A percentile compares a stretch with the other conserved stretches of the same genome.
Evolutionary conservation across 2,329 filamentous ascomycete species (phyloP).

Genomic region (Furcasterigmium sp.): DNA sequence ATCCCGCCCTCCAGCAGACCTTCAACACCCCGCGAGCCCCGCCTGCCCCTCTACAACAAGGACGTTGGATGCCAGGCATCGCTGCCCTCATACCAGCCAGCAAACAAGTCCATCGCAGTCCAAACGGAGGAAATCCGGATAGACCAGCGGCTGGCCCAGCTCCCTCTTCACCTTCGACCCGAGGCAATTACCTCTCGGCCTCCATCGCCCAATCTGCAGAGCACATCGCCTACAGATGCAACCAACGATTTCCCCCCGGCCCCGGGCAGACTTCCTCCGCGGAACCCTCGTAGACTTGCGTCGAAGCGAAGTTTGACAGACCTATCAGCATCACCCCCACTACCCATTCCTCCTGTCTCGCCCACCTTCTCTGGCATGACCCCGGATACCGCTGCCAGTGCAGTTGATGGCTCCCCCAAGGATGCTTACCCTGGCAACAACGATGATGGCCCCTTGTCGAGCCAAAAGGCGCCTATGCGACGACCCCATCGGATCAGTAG

Average conservation of each 20-base stretch:
- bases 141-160: conserved; percentile 67
- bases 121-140: conserved; percentile 92
- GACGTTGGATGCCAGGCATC: conserved; percentile 78
- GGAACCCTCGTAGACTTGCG: conserved; percentile 53
- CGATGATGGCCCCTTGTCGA: conserved; percentile 68
- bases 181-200: conserved; percentile 65
- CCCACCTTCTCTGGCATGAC: conserved; percentile 9
- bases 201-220: conserved; percentile 41
- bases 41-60: conserved; percentile 76
- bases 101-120: conserved; percentile 49
- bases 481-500: conserved; percentile 74
- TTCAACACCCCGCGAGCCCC: conserved; percentile 67
- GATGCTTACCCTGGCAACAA: conserved; percentile 76
- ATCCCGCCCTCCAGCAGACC: conserved; percentile 83
- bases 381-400: no score
- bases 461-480: conserved; percentile 54
- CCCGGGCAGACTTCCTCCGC: conserved; percentile 49
- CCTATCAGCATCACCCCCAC: conserved; percentile 43
- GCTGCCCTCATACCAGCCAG: conserved; percentile 37
- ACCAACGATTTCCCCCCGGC: conserved; percentile 42
- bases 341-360: conserved; percentile 16
- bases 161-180: conserved; percentile 75
- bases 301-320: conserved; percentile 41
- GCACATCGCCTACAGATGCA: conserved; percentile 22
- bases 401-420: conserved; percentile 34